Base-by-base conservation (phyloP, 208 protist species). In the Porcisia hertigi region DNA sequence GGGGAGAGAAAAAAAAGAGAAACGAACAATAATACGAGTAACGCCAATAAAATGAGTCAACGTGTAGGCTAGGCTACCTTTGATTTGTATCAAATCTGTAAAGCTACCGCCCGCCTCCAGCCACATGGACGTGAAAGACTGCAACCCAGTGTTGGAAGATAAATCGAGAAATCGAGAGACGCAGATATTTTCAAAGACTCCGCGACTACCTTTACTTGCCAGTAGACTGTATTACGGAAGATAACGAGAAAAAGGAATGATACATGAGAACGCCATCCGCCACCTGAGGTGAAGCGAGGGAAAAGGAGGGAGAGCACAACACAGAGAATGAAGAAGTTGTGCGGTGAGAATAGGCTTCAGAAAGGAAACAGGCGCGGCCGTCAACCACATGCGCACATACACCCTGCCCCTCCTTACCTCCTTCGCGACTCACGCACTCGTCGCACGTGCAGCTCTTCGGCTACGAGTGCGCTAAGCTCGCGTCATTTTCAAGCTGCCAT, bases 401-500 rank as follows among this genome's bases (percentile, higher is more conserved):
- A 16, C 8, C 14, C 16, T 18, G 20, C n/a, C 45, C 23, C 47
- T 70, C 16, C 30, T 23, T 25, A 20, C 47, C 3, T 41, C 6
- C 6, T 54, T 57, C 47, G 8, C 30, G 54, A 3, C 25, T 36
- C n/a, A 3, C 47, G 47, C 12, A 6, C 14, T 16, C 65, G 14
- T 57, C 25, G 65, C 16, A 20, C 6, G 25, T n/a, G 30, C 47
- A 41, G 2, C 16, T 43, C 41, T 70, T 30, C 9, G 0, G 47
- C n/a, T 18, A 70, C 12, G 30, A n/a, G 25, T 36, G 25, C 45
- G 14, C 59, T 75, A 75, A 14, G 14, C 36, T 14, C 58, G 58
- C n/a, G 20, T 41, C 53, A 65, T 43, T n/a, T 66, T 49, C 20
- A 75, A 47, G 7, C 71, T 66, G 6, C 84, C 85, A 45, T 94